Conservation (phyloP, 2,329 filamentous ascomycete species). For the Trichoderma gracile region DNA sequence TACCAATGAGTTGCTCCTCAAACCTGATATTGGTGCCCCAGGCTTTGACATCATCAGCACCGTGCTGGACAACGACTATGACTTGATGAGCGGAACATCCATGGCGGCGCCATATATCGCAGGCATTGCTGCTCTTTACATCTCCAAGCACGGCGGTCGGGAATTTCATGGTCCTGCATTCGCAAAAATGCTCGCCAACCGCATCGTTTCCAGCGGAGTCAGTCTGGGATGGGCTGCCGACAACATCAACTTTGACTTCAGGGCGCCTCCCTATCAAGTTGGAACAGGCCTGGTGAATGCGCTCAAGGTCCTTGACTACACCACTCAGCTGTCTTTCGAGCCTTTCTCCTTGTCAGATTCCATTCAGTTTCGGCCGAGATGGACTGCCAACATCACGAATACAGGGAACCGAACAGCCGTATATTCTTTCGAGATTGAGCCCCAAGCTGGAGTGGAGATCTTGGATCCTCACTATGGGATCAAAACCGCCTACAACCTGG, state of each 20-base stretch:
- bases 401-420: conserved; percentile 41
- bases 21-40: conserved; percentile 53
- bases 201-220: conserved; percentile 40
- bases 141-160: conserved; percentile 46
- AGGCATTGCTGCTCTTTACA: conserved; percentile 51
- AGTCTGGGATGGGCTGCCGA: conserved; percentile 37
- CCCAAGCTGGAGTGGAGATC: conserved; percentile 44
- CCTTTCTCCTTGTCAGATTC: conserved; percentile 54
- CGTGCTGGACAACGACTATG: conserved; percentile 46
- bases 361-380: conserved; percentile 42
- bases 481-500: conserved; percentile 33
- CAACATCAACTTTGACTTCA: conserved; percentile 30
- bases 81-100: conserved; percentile 53
- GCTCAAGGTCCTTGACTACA: conserved; percentile 44
- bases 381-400: conserved; percentile 47
- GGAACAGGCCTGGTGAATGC: conserved; percentile 52
- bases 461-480: conserved; percentile 37
- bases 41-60: conserved; percentile 54
- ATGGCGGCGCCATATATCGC: conserved; percentile 59
- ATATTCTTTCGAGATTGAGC: conserved; percentile 46
- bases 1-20: conserved; percentile 52
- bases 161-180: conserved; percentile 40
- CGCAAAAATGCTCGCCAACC: conserved; percentile 37
- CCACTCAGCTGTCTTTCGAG: conserved; percentile 41
- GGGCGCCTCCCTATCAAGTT: conserved; percentile 43